Evolutionary conservation across 2,329 filamentous ascomycete genomes (phyloP), one percentile per base, ranked within the genome.

Genomic region (Teratosphaeria destructans): DNA sequence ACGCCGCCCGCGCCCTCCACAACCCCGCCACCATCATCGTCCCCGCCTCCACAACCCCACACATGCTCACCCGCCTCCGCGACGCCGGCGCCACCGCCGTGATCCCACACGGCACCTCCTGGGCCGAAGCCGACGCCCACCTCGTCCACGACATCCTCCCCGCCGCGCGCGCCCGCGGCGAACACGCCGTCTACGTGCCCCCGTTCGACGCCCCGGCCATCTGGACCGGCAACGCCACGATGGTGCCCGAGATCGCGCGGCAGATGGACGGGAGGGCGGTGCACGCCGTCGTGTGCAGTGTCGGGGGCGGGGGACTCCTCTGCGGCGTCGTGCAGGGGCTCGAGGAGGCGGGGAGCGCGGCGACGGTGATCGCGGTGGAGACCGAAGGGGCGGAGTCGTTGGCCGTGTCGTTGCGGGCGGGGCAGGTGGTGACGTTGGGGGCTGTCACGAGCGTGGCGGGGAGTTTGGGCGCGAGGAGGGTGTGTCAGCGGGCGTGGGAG

Each of bases 281-380:
- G 74, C 3, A 76, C 77, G 11, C 80, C 3, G 78, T 95, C 12
- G 81, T 94, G 52, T 93, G 88, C 73, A 87, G 81, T 61, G 88
- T 92, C 43, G 90, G 90, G 6, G 90, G 90, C 10, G 90, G 90
- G 16, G 90, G 90, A 0, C 75, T 95, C 26, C 80, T 95, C 57
- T 88, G 86, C 67, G 90, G 90, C 3, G 75, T 95, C 59, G 83
- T 89, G 74, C 78, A 85, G 70, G 89, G 87, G 11, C 77, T 92
- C 27, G 73, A 76, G 61, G 23, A 23, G 23, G 23, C 23, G 23
- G 26, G 64, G 64, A 27, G 58, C 7, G 59, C 60, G 23, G 79
- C 65, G 57, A 75, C 78, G 26, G 81, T 95, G 10, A 71, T 95
- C 12, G 89, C 87, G 2, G 79, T 91, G 54, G 90, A 95, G 76